These are phyloP conservation scores for Cladosporium oxysporum DNA, from an alignment of 2,329 filamentous ascomycete species.

Conservation along the genomic window DNA sequence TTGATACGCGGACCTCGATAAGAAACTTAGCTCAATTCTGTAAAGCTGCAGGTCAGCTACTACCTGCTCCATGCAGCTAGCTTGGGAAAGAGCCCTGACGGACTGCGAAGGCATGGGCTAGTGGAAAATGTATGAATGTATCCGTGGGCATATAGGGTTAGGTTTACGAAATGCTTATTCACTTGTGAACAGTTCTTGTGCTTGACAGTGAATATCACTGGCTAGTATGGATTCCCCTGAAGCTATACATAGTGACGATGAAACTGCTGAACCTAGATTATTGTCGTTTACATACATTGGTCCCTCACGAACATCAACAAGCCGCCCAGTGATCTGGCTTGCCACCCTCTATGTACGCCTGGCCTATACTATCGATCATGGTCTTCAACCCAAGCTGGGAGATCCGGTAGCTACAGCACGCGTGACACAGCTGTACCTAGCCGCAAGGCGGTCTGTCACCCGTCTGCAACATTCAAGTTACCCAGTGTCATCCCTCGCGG, in stretches of 20 bases:
- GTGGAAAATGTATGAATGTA: too few relatives aligned
- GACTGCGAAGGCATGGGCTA: too few relatives aligned
- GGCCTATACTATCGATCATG: neutral
- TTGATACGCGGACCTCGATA: neutral
- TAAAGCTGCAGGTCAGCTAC: neutral
- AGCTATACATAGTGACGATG: too few relatives aligned
- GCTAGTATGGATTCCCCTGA: neutral
- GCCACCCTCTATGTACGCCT: neutral
- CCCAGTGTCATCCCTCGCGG: neutral
- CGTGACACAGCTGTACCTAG: neutral
- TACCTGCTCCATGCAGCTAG: neutral
- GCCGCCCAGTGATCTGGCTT: neutral
- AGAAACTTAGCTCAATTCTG: neutral
- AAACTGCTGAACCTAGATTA: neutral
- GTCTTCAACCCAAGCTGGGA: neutral
- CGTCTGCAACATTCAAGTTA: neutral
- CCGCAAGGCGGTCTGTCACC: neutral
- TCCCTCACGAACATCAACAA: neutral
- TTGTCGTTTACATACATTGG: neutral
- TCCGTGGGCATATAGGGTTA: neutral
- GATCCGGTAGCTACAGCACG: neutral
- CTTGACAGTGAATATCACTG: neutral
- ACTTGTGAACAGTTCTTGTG: neutral
- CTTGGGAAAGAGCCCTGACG: neutral
- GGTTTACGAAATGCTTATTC: neutral